These are phyloP conservation scores for Penicillium sp. DNA, from an alignment of 2,329 filamentous ascomycete genomes.

Conservation along the genomic window DNA sequence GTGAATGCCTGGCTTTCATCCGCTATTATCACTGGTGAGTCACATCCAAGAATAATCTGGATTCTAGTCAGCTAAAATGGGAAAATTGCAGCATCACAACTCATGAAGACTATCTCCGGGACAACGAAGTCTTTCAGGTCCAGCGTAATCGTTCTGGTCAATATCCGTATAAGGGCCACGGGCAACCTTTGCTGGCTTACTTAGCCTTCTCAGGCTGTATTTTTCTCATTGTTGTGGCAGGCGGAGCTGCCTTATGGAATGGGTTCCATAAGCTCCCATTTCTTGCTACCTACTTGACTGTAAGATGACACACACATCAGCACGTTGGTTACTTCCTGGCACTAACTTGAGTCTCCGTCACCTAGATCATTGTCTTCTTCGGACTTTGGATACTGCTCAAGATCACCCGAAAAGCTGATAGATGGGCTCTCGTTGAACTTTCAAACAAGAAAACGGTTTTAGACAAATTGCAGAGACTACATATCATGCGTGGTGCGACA, in stretches of 20 bases:
- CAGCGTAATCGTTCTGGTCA: not conserved
- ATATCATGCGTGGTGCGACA: not conserved
- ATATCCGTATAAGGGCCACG: slow-evolving; percentile 45
- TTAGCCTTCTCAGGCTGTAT: slow-evolving; percentile 40
- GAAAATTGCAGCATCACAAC: not conserved
- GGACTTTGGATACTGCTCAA: not conserved
- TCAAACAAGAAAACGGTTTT: not conserved
- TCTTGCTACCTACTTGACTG: not conserved
- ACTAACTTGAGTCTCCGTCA: not conserved
- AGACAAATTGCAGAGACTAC: not conserved
- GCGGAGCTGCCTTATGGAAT: slow-evolving; percentile 42
- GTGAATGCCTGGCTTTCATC: slow-evolving; percentile 47
- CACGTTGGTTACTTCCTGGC: not conserved
- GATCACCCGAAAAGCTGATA: not conserved
- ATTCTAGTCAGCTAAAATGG: not conserved
- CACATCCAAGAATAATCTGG: not conserved
- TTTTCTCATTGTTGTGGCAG: slow-evolving; percentile 38
- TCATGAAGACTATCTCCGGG: not conserved
- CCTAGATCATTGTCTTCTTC: not conserved
- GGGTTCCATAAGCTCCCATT: slow-evolving; percentile 23
- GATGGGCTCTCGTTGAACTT: not conserved
- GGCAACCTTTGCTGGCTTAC: slow-evolving; percentile 43
- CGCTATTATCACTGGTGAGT: slow-evolving; percentile 39
- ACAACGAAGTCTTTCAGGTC: not conserved
- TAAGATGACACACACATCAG: not conserved